Evolutionary conservation across 257 asterid genomes (phyloP).

Genomic region (Pogostemon cablin): DNA sequence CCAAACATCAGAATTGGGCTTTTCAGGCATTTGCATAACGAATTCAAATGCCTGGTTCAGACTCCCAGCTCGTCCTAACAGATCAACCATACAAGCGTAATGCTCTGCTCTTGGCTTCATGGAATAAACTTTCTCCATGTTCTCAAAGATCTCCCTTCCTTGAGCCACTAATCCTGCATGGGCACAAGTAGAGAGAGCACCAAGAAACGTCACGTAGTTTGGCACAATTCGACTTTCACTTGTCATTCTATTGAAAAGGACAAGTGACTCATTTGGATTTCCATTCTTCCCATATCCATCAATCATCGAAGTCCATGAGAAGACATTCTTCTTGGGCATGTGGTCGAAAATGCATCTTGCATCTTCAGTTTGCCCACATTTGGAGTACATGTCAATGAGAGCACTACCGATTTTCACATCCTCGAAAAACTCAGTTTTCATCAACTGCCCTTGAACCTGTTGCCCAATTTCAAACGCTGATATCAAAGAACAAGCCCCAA

Average conservation of each 20-base stretch:
- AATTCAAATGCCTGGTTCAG: constrained; percentile 68
- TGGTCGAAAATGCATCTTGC: constrained; percentile 64
- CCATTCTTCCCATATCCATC: constrained; percentile 96
- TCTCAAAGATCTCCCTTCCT: constrained; percentile 66
- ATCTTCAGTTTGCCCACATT: constrained; percentile 77
- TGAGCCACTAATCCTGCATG: constrained; percentile 74
- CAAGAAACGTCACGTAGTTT: constrained; percentile 77
- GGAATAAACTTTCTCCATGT: constrained; percentile 56
- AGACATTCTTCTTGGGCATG: constrained; percentile 76
- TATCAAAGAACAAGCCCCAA: constrained; percentile 83
- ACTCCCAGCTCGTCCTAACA: constrained; percentile 82
- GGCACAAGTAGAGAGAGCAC: constrained; percentile 83
- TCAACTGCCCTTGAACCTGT: constrained; percentile 70
- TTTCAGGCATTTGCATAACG: constrained; percentile 62
- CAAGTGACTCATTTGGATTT: constrained; percentile 62
- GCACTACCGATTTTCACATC: constrained; percentile 80
- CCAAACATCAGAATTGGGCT: constrained; percentile 86
- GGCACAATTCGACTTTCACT: constrained; percentile 43
- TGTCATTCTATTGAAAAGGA: constrained; percentile 61
- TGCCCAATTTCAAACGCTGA: constrained; percentile 72
- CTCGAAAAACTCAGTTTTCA: constrained; percentile 55
- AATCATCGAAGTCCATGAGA: constrained; percentile 93
- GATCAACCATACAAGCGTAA: constrained; percentile 85
- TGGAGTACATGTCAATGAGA: constrained; percentile 81
- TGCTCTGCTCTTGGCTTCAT: constrained; percentile 94